A percentile compares a stretch with the other conserved stretches of the same genome.
Evolutionary conservation across 495 filamentous ascomycete genomes (phyloP).

Genomic region (Wilcoxina mikolae): DNA sequence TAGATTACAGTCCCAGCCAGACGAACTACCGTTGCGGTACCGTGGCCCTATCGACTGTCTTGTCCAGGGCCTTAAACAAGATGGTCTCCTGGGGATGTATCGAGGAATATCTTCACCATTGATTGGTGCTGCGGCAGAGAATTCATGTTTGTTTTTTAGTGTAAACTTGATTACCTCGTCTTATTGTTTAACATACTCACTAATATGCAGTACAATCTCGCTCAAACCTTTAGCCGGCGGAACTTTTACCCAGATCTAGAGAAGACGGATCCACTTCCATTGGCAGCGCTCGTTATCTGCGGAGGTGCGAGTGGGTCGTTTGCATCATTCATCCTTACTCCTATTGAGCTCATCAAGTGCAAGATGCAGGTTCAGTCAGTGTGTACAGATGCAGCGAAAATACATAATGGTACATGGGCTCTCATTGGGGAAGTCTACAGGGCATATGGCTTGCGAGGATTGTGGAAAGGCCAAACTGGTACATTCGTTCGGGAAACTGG

Average conservation of each 20-base stretch:
- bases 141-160: constrained; percentile 86
- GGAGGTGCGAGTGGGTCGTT: constrained; percentile 80
- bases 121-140: constrained; percentile 81
- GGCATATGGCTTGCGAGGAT: constrained; percentile 65
- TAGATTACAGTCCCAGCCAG: constrained; percentile 64
- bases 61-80: constrained; percentile 58
- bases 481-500: constrained; percentile 90
- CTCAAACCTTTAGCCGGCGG: constrained; percentile 49
- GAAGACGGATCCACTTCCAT: constrained; percentile 43
- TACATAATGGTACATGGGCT: constrained; percentile 37
- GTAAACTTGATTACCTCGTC: constrained; percentile 17
- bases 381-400: constrained; percentile 19
- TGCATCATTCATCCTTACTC: constrained; percentile 79
- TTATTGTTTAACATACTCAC: constrained; percentile 16
- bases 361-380: constrained; percentile 67
- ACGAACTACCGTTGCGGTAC: constrained; percentile 67
- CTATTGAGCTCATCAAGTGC: constrained; percentile 95
- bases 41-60: constrained; percentile 87
- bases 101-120: constrained; percentile 87
- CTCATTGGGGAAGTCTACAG: constrained; percentile 65
- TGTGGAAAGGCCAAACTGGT: constrained; percentile 89
- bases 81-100: constrained; percentile 68
- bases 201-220: constrained; percentile 40
- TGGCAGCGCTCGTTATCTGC: constrained; percentile 56
- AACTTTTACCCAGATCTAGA: constrained; percentile 43